A percentile compares a stretch with the other conserved stretches of the same genome.
phyloP scores from a whole-genome alignment of 441 rosid genomes.

The Codiaeum variegatum region DNA sequence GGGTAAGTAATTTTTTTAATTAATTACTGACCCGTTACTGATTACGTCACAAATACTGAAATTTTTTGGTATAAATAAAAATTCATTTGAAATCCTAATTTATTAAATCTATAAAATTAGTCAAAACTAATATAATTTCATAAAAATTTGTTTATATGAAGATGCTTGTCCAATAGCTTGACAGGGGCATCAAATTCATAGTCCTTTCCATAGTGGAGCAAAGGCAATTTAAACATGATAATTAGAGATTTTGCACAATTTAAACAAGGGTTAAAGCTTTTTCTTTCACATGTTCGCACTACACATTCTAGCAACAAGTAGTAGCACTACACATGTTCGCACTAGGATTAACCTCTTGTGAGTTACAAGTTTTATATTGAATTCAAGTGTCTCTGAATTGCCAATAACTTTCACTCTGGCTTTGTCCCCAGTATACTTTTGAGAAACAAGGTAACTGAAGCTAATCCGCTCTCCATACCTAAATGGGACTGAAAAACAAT shows the following conservation, averaged over 20 bases:
- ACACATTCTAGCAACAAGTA: not conserved
- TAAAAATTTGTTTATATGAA: too few species aligned
- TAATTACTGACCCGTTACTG: too few species aligned
- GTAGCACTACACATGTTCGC: not conserved
- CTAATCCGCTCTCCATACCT: constrained; percentile 91
- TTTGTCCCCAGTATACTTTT: constrained; percentile 80
- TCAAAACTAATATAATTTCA: too few species aligned
- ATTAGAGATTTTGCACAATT: not conserved
- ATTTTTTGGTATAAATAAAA: too few species aligned
- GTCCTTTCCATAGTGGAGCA: constrained; percentile 79
- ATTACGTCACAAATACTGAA: too few species aligned
- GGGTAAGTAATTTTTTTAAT: too few species aligned
- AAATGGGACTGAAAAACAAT: constrained; percentile 65
- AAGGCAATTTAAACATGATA: not conserved
- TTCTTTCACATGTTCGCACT: not conserved
- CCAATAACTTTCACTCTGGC: constrained; percentile 81
- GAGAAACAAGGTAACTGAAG: constrained; percentile 88
- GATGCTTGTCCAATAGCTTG: constrained; percentile 80
- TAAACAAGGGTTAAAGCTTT: not conserved
- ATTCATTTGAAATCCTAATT: too few species aligned
- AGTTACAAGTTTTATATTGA: constrained; percentile 64
- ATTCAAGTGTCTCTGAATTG: constrained; percentile 46
- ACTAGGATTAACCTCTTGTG: constrained; percentile 67
- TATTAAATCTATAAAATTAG: too few species aligned
- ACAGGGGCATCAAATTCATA: constrained; percentile 90